These are phyloP conservation scores for Physaria fendleri DNA, from an alignment of 345 rosid genomes.

Conservation along the genomic window DNA sequence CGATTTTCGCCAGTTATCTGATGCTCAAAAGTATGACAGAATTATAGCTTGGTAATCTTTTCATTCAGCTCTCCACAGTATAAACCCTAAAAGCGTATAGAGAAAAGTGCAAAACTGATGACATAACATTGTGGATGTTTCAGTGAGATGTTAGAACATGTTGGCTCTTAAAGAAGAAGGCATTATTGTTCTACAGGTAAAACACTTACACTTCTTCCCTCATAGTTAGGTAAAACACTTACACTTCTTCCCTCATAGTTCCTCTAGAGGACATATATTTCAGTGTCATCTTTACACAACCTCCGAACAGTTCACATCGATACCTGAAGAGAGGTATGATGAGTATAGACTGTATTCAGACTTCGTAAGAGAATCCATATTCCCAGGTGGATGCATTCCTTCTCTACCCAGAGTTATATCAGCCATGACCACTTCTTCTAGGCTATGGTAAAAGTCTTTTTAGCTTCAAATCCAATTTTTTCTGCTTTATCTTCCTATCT, in stretches of 20 bases:
- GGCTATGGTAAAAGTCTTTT: conserved; percentile 45
- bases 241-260: no score
- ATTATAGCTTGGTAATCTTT: conserved; percentile 82
- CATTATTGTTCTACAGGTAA: conserved; percentile 61
- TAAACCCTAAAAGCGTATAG: no score
- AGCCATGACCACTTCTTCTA: conserved; percentile 60
- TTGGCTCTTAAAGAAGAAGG: conserved; percentile 73
- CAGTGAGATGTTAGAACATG: conserved; percentile 87
- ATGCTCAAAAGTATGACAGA: conserved; percentile 51
- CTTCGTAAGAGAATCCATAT: conserved; percentile 78
- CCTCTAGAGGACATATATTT: no score
- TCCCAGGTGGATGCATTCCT: conserved; percentile 79
- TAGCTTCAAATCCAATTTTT: background rate
- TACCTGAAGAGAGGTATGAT: conserved; percentile 64
- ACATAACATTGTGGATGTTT: background rate
- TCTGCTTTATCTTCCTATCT: background rate
- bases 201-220: background rate
- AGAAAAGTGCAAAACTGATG: no score
- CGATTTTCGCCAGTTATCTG: conserved; percentile 66
- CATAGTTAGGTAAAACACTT: conserved; percentile 42
- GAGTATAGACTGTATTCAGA: conserved; percentile 63
- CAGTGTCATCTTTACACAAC: no score
- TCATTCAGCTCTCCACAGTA: no score
- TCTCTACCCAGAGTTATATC: conserved; percentile 62
- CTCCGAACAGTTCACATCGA: conserved; percentile 74